Percentiles rank a stretch among this genome's conserved stretches.
Conservation (phyloP, 202 grass and related monocot species). For the Zoysia matrella region DNA sequence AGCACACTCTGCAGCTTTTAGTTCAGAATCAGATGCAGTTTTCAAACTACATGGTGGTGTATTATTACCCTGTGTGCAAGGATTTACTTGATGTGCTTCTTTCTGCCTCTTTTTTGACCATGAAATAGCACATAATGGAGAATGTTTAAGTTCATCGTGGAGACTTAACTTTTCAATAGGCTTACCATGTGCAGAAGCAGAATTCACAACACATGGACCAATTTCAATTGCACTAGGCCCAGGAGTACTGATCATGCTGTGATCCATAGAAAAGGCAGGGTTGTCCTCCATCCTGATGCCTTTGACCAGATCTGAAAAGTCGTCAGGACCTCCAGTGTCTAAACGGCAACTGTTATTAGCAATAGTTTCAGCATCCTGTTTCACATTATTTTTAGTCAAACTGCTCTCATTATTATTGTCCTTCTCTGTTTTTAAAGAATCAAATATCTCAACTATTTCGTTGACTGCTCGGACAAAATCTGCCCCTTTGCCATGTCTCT, state of each 20-base stretch:
- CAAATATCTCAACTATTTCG: slow-evolving; percentile 90
- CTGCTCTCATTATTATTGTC: slow-evolving; percentile 41
- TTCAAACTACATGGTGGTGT: slow-evolving; percentile 32
- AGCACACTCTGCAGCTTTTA: slow-evolving; percentile 28
- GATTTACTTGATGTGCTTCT: slow-evolving; percentile 44
- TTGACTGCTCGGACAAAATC: slow-evolving; percentile 94
- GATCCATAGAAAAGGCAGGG: slow-evolving; percentile 43
- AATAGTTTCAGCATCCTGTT: slow-evolving; percentile 17
- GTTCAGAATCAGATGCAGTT: slow-evolving; percentile 57
- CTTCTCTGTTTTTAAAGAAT: slow-evolving; percentile 72
- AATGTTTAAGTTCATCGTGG: slow-evolving; percentile 53
- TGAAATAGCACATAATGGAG: slow-evolving; percentile 50
- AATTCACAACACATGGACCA: slow-evolving; percentile 61
- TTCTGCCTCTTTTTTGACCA: slow-evolving; percentile 55
- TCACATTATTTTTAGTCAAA: slow-evolving; percentile 29
- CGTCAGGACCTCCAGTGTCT: slow-evolving; percentile 40
- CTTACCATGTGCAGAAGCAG: slow-evolving; percentile 41
- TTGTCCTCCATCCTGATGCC: slow-evolving; percentile 42
- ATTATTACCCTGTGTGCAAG: slow-evolving; percentile 38
- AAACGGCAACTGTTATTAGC: slow-evolving; percentile 42
- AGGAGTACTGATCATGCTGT: slow-evolving; percentile 38
- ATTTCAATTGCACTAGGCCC: slow-evolving; percentile 35
- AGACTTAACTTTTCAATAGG: slow-evolving; percentile 52
- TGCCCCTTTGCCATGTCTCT: slow-evolving; percentile 85
- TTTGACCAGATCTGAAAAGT: slow-evolving; percentile 41